Conservation (phyloP, 2,329 filamentous ascomycete genomes). For the Botrytis aclada region DNA sequence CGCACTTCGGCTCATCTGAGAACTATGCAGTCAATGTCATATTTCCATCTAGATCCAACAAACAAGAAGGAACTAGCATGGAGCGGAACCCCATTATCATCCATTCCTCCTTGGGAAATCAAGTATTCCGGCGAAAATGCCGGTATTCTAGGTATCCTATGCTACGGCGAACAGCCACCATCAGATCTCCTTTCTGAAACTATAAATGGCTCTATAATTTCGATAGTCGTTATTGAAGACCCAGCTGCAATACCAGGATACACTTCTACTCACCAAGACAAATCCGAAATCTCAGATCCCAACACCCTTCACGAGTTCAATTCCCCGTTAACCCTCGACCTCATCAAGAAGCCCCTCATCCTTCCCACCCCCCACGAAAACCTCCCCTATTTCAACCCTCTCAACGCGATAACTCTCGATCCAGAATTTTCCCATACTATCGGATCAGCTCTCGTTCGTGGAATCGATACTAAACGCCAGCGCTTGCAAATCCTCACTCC, state of each 20-base stretch:
- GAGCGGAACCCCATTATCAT: conserved; percentile 58
- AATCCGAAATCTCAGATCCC: neutral
- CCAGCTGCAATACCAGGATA: conserved; percentile 47
- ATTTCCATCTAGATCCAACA: conserved; percentile 57
- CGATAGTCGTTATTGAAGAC: conserved; percentile 60
- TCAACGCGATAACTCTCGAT: conserved; percentile 53
- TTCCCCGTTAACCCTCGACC: conserved; percentile 13
- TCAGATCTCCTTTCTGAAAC: conserved; percentile 58
- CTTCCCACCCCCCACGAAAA: conserved; percentile 47
- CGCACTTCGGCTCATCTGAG: conserved; percentile 64
- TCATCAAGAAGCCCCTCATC: conserved; percentile 31
- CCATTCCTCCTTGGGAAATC: conserved; percentile 59
- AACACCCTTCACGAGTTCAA: neutral
- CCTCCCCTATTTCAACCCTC: conserved; percentile 61
- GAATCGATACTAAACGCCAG: conserved; percentile 55
- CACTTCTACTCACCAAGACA: neutral
- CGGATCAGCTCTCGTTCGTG: conserved; percentile 67
- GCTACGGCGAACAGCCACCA: conserved; percentile 63
- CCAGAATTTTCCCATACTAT: conserved; percentile 57
- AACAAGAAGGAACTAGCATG: conserved; percentile 29
- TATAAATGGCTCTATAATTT: conserved; percentile 68
- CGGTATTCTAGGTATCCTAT: conserved; percentile 63
- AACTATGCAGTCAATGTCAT: conserved; percentile 76
- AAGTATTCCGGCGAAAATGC: conserved; percentile 50
- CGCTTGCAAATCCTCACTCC: conserved; percentile 66